Base-by-base conservation (phyloP, 176 grass and related monocot genomes). In the Ensete ventricosum region DNA sequence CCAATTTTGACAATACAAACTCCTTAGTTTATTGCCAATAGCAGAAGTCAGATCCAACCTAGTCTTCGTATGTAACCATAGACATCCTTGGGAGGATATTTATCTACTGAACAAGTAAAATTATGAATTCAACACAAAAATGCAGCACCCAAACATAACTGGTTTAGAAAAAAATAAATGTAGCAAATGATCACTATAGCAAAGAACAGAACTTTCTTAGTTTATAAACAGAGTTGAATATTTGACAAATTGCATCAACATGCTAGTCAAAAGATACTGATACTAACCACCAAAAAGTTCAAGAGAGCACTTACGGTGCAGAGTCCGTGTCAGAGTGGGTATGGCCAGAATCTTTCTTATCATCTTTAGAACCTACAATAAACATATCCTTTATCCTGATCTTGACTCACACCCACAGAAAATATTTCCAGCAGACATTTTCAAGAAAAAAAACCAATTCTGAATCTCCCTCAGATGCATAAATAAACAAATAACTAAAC, bases 271-370 rank as follows among this genome's bases (percentile, higher is more conserved):
- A 70, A 16, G 67, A 50, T 50, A 70, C 16, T 19, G 49, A 19
- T 69, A 21, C 14, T n/a, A 51, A 50, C 13, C 9, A 70, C 14
- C 9, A 70, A 21, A 8, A 70, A 11, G 8, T 50, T 50, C 82
- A 59, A 80, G 79, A 14, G 16, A 52, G 55, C 53, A 70, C 90
- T 91, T 87, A 98, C 94, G 88, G 86, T 76, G 86, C 84, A 73
- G 85, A 98, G 68, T 98, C 90, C 0, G 80, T 75, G 67, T 84
- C 87, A 50, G 90, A 98, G 54, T 87, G 78, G 27, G 82, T 84
- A 87, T 93, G 84, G 50, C 88, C 75, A 14, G 84, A 88, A 85
- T 98, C 90, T 75, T 93, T 98, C 48, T 90, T 98, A 74, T 89
- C 88, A 1, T 93, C 90, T 74, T 98, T 93, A 59, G 88, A 93